Evolutionary conservation across 2,329 filamentous ascomycete genomes (phyloP), one percentile per base, ranked within the genome.

Genomic region (Camptophora hylomeconis): DNA sequence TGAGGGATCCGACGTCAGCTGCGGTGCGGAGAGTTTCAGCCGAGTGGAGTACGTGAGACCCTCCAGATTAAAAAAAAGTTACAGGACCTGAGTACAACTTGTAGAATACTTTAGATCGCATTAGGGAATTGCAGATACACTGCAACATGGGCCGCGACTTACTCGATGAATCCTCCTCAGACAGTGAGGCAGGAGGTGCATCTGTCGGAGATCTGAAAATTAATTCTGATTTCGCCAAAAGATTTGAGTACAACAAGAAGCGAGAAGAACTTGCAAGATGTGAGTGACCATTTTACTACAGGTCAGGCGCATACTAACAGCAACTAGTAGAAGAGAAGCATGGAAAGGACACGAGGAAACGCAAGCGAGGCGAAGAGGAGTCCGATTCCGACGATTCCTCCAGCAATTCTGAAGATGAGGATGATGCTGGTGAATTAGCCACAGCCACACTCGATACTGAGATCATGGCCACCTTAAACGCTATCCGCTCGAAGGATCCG

Each of bases 191-290:
- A 28, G 58, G 56, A 32, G 57, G 57, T 34, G 56, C 39, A 9
- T 26, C 52, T 22, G 40, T 53, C 15, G 46, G 39, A 34, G 53
- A 54, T 17, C 69, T 95, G 52, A 84, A 80, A 51, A 76, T 98
- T 56, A 95, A 98, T 55, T 66, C 84, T 51, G 82, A 92, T 29
- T 98, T 77, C 53, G 89, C 89, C 23, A 73, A 71, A 43, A 69
- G 82, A 21, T 95, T 93, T 46, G 89, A 98, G 54, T 70, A 95
- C 59, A 98, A 98, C 60, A 94, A 95, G 63, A 93, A 93, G 61
- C 72, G 87, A 33, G 86, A 92, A 50, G 89, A 98, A 52, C 61
- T 74, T 39, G 76, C 84, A 56, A 48, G 50, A 36, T 40, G 51
- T 56, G 52, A 37, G 48, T 44, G 11, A 17, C 5, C 5, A 7